Evolutionary conservation across 768 basidiomycete species (phyloP), one percentile per base, ranked within the genome.

Genomic region (Auriscalpium microsporum): DNA sequence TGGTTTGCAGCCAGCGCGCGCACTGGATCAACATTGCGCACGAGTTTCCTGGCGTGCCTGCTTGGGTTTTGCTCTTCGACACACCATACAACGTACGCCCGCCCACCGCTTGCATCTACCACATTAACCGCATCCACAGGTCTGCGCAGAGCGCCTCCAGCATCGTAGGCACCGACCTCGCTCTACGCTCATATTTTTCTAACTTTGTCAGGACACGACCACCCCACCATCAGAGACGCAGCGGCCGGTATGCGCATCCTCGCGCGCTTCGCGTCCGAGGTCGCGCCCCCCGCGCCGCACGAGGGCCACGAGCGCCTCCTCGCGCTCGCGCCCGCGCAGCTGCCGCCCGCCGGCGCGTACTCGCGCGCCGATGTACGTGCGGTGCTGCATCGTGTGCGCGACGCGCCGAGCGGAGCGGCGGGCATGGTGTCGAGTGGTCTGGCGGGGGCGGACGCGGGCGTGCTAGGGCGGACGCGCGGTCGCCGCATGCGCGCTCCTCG

Each of bases 11-110:
- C 53, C 88, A 89, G 69, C 74, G 86, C 52, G 77, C 78, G 35
- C 73, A 86, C 64, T 92, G 88, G 89, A 84, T 83, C 62, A 67
- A 78, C 58, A 87, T 91, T 57, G 87, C 86, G 13, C 77, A 72
- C 59, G 78, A 80, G 62, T 84, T 82, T 64, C 81, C 83, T 52
- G 78, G 76, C 56, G 83, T 79, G 50, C 69, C 71, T 52, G 72
- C 86, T 56, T 88, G 86, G 80, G 78, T 86, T 69, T 78, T 91
- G 70, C 82, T 86, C 59, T 88, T 90, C 61, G 83, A 89, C 65
- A 86, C 81, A 5, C 84, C 86, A 57, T 84, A 86, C 69, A 77
- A 86, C 70, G 87, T 88, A 63, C 73, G 70, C 42, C 47, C 38
- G 50, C 10, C 36, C 37, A 16, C 34, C 34, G 52, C 36, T 46